Evolutionary conservation across 202 grass and related monocot genomes (phyloP), one percentile per base, ranked within the genome.

Genomic region (Dendrocalamus latiflorus): DNA sequence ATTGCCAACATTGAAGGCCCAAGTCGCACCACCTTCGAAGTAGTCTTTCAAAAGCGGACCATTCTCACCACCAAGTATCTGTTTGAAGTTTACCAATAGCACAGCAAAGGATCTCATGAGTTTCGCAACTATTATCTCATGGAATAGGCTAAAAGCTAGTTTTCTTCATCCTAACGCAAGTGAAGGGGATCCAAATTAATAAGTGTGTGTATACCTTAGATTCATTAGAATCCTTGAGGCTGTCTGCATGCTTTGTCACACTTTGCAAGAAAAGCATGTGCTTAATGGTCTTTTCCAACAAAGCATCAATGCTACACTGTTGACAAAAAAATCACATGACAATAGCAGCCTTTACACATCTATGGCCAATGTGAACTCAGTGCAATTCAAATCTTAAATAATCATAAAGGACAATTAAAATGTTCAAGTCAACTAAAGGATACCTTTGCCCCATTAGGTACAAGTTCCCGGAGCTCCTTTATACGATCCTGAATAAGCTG

Each of bases 401-500:
- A 70, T 63, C 41, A 43, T 36, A 37, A 68, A 28, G 10, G 25
- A 24, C 58, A 74, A 49, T 48, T 49, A 44, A 81, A 93, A 69
- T 72, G 34, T 28, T 9, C 42, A 69, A 58, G 42, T 62, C 50
- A 79, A 79, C 24, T 62, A 86, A 34, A 78, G 24, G 25, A 69
- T 84, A 97, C 94, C 94, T 97, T 97, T 82, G 90, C 86, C 14
- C 94, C 94, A 91, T 93, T 94, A 57, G 95, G 95, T 84, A 98
- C 92, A 33, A 98, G 83, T 93, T 98, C 92, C 53, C 95, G 85
- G 65, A 98, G 90, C 75, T 98, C 95, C 84, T 94, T 98, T 79
- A 98, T 94, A 82, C 92, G 95, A 90, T 98, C 95, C 79, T 98
- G 95, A 86, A 98, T 98, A 88, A 98, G 89, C 28, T 98, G 95